Base-by-base conservation (phyloP, 805 yeast species). In the Millerozyma miso region DNA sequence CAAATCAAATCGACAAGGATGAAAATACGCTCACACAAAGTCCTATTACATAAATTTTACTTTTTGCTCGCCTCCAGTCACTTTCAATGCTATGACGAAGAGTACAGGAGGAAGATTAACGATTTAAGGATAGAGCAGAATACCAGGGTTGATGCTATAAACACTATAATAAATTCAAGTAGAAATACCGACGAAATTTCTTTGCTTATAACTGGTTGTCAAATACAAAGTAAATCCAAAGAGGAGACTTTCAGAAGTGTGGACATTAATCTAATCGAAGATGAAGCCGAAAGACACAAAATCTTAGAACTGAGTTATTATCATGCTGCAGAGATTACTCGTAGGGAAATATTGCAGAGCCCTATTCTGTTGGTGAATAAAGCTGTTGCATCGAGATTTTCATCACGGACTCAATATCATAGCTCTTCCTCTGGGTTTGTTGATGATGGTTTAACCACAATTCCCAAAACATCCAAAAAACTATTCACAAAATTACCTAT, bases 51-150 rank as follows among this genome's bases (percentile, higher is more conserved):
- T 58, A 81, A 90, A 40, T 74, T 83, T 35, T 84, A 79, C 55
- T 91, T 90, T 55, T 78, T 88, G 47, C 67, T 85, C 19, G 97
- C 88, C 0, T 79, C 89, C 1, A 77, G 85, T 0, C 78, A 84
- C 54, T 86, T 74, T 49, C 90, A 84, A 47, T 42, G 54, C 7
- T 60, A 67, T 44, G 73, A 70, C 48, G 53, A 49, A 16, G 72
- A 65, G 38, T 70, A 63, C 39, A 49, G 47, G 20, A 44, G 48
- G 15, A 59, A 62, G 33, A 60, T 65, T 7, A 7, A 37, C 8
- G 35, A 50, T 7, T 43, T 46, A 32, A 48, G 46, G 18, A 39
- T 53, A 1, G 26, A 41, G 3, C 16, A 39, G 14, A 15, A 42
- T n/a, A 19, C 35, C n/a, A 15, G 43, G 14, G 33, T 40, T 1